Percentiles rank a stretch among this genome's conserved stretches.
Conservation (phyloP, 305 asterid genomes). For the Rubia peregrina region DNA sequence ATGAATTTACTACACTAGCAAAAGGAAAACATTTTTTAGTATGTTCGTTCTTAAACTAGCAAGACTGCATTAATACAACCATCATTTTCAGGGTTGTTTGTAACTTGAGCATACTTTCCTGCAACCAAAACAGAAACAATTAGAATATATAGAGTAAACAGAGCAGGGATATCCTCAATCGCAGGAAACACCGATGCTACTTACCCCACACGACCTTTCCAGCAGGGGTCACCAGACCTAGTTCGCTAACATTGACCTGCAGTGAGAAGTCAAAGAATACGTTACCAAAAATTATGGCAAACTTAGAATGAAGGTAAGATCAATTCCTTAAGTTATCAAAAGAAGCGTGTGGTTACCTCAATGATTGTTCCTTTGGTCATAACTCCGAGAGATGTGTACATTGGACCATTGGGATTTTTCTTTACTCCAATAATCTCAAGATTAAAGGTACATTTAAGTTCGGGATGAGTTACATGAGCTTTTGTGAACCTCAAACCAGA, state of each 20-base stretch:
- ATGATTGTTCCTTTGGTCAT: constrained; percentile 82
- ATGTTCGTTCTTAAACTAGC: constrained; percentile 19
- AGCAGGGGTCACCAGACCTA: constrained; percentile 96
- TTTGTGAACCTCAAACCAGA: constrained; percentile 80
- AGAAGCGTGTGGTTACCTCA: constrained; percentile 46
- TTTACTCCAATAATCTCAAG: constrained; percentile 89
- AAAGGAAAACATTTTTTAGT: neutral
- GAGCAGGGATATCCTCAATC: neutral
- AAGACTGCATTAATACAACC: constrained; percentile 92
- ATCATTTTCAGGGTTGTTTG: constrained; percentile 91
- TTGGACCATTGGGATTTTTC: constrained; percentile 92
- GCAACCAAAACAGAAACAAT: constrained; percentile 24
- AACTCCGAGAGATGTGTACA: constrained; percentile 96
- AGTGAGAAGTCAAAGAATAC: constrained; percentile 17
- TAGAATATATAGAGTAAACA: constrained; percentile 5
- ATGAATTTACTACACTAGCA: neutral
- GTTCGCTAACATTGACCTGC: constrained; percentile 91
- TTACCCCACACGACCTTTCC: constrained; percentile 99
- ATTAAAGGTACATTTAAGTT: constrained; percentile 86
- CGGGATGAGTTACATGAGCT: constrained; percentile 94
- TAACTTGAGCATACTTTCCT: constrained; percentile 96
- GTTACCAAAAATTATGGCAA: neutral
- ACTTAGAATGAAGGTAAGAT: neutral
- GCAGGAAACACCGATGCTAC: constrained; percentile 30
- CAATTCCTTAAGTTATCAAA: neutral